Base-by-base conservation (phyloP, 805 yeast species). In the Saccharomycopsis olivae region DNA sequence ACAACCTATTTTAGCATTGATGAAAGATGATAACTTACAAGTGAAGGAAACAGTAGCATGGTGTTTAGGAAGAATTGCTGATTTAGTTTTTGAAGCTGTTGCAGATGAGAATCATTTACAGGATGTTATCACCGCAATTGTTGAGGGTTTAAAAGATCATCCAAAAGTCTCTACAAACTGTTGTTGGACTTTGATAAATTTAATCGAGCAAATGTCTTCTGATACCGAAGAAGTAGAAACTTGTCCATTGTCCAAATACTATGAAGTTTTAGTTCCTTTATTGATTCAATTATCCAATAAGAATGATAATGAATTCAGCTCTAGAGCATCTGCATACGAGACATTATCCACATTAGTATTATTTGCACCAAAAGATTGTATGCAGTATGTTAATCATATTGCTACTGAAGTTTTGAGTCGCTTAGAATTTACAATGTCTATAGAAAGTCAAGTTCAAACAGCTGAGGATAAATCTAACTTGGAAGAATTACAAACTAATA, bases 1-100 rank as follows among this genome's bases (percentile, higher is more conserved):
- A 47, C 73, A 72, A 25, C 86, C 96, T 16, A 80, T 92, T 41
- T 65, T 88, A 41, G 57, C 58, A 13, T 68, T 89, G 56, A 85
- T 88, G 64, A 65, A 62, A 30, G 97, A 92, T 60, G 71, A 74
- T 21, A 64, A 71, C 27, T 65, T 86, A 49, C 95, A 86, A 55
- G 98, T 92, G 20, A 82, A 85, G 57, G 98, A 92, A 56, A 88
- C 98, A 1, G 96, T 87, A 25, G 94, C 97, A 3, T 92, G 98
- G 98, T 89, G 97, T 64, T 67, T 92, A 46, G 98, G 98, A 43
- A 76, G 96, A 60, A 85, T 92, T 51, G 94, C 96, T 9, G 97
- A 92, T 55, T 64, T 80, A 38, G 85, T 79, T 32, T 71, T 83
- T 47, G 83, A 73, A 38, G 85, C 94, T 3, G 76, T 89, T 47